A percentile compares a stretch with the other conserved stretches of the same genome.
Evolutionary conservation across 2,329 filamentous ascomycete species (phyloP).

Genomic region (Dactylellina haptotyla): DNA sequence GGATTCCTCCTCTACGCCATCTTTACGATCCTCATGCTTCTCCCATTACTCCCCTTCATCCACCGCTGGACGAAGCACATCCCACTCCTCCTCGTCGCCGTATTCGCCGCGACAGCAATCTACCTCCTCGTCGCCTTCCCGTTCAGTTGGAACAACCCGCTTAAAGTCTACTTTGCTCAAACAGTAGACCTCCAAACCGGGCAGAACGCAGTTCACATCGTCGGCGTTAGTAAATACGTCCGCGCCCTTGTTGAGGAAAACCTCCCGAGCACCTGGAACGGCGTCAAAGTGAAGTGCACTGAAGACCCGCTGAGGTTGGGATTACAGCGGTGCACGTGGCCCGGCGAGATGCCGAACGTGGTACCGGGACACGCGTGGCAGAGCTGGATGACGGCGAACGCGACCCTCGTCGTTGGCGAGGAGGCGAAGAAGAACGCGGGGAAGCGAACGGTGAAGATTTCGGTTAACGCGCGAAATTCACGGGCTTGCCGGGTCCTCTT

Average conservation of each 20-base stretch:
- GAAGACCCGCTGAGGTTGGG: constrained; percentile 64
- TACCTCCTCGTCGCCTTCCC: constrained; percentile 91
- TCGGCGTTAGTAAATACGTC: constrained; percentile 75
- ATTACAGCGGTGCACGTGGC: constrained; percentile 75
- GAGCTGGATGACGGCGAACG: constrained; percentile 74
- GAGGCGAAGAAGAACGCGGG: constrained; percentile 59
- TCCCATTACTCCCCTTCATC: constrained; percentile 83
- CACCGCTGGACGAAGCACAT: constrained; percentile 87
- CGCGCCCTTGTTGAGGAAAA: constrained; percentile 69
- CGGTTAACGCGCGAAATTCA: constrained; percentile 77
- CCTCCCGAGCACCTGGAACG: constrained; percentile 56
- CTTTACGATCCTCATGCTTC: constrained; percentile 76
- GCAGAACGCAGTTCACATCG: constrained; percentile 74
- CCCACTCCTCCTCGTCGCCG: constrained; percentile 76
- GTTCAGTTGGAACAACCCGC: constrained; percentile 79
- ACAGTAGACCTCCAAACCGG: constrained; percentile 74
- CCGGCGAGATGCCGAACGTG: constrained; percentile 74
- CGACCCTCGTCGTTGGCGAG: constrained; percentile 63
- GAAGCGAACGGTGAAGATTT: constrained; percentile 69
- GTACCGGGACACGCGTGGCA: constrained; percentile 64
- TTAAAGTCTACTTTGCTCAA: constrained; percentile 90
- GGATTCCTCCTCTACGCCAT: constrained; percentile 60
- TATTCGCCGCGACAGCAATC: constrained; percentile 79
- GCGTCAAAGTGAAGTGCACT: constrained; percentile 73
- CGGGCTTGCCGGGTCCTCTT: constrained; percentile 76